Conservation (phyloP, 1,284 basidiomycete genomes). For the Trichosporon faecale region DNA sequence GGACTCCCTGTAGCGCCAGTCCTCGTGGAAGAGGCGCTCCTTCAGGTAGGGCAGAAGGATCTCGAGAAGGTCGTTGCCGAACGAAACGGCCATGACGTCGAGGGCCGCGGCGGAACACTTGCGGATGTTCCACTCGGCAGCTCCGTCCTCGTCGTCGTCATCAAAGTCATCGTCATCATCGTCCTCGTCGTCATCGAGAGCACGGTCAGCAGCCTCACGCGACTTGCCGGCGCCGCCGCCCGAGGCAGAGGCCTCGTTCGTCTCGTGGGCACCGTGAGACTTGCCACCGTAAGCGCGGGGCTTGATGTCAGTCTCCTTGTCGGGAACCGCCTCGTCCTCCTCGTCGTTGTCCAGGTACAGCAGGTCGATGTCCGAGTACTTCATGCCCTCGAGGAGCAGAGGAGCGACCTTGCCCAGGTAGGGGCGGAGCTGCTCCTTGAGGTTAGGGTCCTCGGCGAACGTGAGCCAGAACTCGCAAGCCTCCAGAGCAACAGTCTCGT, state of each 20-base stretch:
- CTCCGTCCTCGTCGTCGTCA: conserved; percentile 91
- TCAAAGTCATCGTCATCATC: conserved; percentile 86
- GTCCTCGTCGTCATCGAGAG: conserved; percentile 65
- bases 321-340: conserved; percentile 77
- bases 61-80: conserved; percentile 79
- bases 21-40: conserved; percentile 85
- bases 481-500: conserved; percentile 90
- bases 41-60: conserved; percentile 87
- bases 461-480: conserved; percentile 99
- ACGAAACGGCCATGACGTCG: conserved; percentile 93
- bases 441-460: conserved; percentile 89
- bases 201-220: conserved; percentile 47
- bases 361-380: conserved; percentile 95
- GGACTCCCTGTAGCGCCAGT: conserved; percentile 94
- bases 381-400: conserved; percentile 91
- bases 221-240: conserved; percentile 32
- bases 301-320: conserved; percentile 92
- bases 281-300: conserved; percentile 82
- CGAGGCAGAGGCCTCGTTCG: conserved; percentile 40
- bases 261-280: conserved; percentile 73
- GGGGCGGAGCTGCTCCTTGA: conserved; percentile 78
- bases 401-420: conserved; percentile 85
- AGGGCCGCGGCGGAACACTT: conserved; percentile 98
- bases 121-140: conserved; percentile 97
- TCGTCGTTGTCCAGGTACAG: conserved; percentile 91